These are phyloP conservation scores for Corylus americana DNA, from an alignment of 306 rosid genomes.

Conservation along the genomic window DNA sequence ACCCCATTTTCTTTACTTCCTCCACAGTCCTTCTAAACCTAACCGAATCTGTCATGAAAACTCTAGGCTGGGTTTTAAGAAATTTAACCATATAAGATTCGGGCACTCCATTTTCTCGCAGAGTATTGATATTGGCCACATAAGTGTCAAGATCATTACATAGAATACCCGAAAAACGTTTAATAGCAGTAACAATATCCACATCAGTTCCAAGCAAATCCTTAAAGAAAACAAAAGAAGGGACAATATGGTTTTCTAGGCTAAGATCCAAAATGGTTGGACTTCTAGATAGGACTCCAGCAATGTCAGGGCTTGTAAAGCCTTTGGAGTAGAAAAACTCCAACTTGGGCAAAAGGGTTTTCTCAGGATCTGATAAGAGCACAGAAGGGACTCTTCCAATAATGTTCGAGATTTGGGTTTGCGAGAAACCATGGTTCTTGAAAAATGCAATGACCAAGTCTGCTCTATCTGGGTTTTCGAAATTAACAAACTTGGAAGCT, in stretches of 20 bases:
- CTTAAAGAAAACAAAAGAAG: not conserved
- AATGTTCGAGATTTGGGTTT: not conserved
- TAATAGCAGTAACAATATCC: not conserved
- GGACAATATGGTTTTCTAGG: conserved; percentile 15
- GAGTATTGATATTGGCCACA: conserved; percentile 10
- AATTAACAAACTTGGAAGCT: conserved; percentile 21
- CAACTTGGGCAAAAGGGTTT: conserved; percentile 15
- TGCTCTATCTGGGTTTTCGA: conserved; percentile 11
- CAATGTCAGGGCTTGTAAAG: conserved; percentile 1
- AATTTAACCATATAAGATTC: not conserved
- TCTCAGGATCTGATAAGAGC: not conserved
- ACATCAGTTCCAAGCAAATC: not conserved
- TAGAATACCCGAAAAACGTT: not conserved
- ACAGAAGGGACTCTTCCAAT: not conserved
- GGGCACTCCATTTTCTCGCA: conserved; percentile 23
- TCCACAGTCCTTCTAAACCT: not conserved
- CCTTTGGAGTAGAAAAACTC: conserved; percentile 22
- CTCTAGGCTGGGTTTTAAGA: not conserved
- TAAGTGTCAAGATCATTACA: not conserved
- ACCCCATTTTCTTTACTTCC: conserved; percentile 44
- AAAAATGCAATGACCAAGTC: not conserved
- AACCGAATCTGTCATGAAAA: not conserved
- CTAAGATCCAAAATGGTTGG: not conserved
- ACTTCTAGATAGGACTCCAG: too few relatives aligned
- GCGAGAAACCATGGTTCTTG: not conserved